Conservation (phyloP, 805 yeast species). For the Scheffersomyces amazonensis region DNA sequence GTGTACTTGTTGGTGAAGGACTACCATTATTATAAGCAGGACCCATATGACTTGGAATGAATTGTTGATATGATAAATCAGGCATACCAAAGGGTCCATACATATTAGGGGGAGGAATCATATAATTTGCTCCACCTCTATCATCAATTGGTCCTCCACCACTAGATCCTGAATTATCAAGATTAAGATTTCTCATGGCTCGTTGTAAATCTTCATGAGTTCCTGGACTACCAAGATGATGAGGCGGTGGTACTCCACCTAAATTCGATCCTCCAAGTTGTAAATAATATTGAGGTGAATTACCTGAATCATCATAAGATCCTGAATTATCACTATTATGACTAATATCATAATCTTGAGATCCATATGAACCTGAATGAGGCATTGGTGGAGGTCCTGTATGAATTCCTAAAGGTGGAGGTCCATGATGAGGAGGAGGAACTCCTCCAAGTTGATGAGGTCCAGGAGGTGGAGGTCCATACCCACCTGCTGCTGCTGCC, state of each 20-base stretch:
- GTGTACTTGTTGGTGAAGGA: conserved; percentile 1
- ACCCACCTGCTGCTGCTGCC: conserved; percentile 22
- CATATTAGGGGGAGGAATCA: conserved; percentile 1
- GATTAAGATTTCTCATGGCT: not conserved
- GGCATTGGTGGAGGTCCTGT: conserved; percentile 4
- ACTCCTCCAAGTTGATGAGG: conserved; percentile 3
- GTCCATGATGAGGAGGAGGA: conserved; percentile 5
- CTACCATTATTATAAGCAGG: not conserved
- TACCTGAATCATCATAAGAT: not conserved
- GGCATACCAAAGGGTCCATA: conserved; percentile 12
- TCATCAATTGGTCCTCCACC: not conserved
- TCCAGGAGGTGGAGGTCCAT: conserved; percentile 13
- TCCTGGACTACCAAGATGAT: not conserved
- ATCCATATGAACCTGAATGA: conserved; percentile 2
- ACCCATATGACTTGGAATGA: conserved; percentile 6
- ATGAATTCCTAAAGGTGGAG: conserved; percentile 11
- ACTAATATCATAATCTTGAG: conserved; percentile 1
- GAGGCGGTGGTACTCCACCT: not conserved
- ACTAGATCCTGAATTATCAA: not conserved
- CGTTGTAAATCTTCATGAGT: not conserved
- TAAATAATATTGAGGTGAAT: not conserved
- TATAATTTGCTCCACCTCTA: not conserved
- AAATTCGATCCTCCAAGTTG: not conserved
- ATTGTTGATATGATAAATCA: conserved; percentile 13
- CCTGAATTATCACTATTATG: conserved; percentile 1